A percentile compares a stretch with the other conserved stretches of the same genome.
These are phyloP conservation scores for Comarum palustre DNA, from an alignment of 306 rosid species.

Conservation along the genomic window DNA sequence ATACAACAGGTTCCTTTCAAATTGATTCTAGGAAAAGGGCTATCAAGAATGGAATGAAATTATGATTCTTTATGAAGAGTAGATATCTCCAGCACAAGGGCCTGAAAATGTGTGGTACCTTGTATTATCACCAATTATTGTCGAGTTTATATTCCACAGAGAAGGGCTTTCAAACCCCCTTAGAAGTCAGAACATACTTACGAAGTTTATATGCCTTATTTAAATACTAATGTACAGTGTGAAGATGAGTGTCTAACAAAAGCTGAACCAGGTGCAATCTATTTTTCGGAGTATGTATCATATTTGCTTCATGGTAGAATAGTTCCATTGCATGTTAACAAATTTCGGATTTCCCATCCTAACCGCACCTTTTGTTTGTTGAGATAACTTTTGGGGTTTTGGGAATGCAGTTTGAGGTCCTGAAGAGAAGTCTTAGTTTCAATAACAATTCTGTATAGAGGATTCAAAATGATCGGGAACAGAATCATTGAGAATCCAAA, in stretches of 20 bases:
- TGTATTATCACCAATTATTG: not conserved
- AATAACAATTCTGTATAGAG: not conserved
- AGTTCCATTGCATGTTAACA: not conserved
- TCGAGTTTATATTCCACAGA: not conserved
- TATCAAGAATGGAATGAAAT: not conserved
- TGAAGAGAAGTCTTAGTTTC: not conserved
- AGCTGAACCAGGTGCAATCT: too few relatives aligned
- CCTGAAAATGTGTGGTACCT: not conserved
- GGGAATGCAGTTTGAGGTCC: not conserved
- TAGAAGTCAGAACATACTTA: not conserved
- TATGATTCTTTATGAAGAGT: not conserved
- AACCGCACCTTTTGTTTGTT: not conserved
- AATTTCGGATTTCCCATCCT: not conserved
- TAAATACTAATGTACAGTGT: not conserved
- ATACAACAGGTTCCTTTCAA: not conserved
- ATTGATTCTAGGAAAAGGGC: not conserved
- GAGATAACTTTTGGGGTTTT: not conserved
- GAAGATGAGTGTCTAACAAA: not conserved
- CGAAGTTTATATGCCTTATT: not conserved
- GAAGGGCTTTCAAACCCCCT: not conserved
- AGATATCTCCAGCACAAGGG: conserved; percentile 2
- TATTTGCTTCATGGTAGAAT: not conserved
- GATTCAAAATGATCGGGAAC: not conserved
- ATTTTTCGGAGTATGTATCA: not conserved
- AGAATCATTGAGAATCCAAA: too few relatives aligned